Evolutionary conservation across 78 protist genomes (phyloP), one percentile per base, ranked within the genome.

Genomic region (Dictyostelium firmibasis): DNA sequence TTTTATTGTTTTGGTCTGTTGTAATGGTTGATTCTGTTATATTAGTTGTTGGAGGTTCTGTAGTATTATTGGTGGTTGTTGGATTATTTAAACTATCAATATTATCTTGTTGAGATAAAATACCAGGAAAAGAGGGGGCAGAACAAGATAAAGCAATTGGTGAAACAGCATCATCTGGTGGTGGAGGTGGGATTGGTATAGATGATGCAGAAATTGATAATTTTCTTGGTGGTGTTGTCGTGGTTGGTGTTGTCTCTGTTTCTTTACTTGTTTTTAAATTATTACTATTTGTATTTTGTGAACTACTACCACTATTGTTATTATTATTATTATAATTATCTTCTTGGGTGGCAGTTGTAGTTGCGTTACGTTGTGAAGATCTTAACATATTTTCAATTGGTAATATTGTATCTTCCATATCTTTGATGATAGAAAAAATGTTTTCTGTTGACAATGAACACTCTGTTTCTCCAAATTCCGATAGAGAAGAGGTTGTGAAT

Each of bases 201-300:
- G 94, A 81, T 50, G 94, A 81, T 10, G 86, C 88, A n/a, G 94
- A 89, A 25, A 89, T 89, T 2, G 94, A 89, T 67, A 89, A 79
- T 70, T 89, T 89, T 67, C 94, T 86, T 50, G 77, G 76, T 25
- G 85, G 85, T 77, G 70, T 67, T 47, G 72, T 69, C 50, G 50
- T 72, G n/a, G 67, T 70, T 84, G 60, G 36, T 53, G 50, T 78
- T 75, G 29, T 35, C 43, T 78, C 33, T 27, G 27, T 67, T 27
- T 67, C 75, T 5, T 67, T 67, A 27, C 75, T 67, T 27, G n/a
- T 25, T 16, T 78, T 43, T 78, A 27, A 47, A n/a, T 31, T 50
- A 27, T 81, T 43, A 50, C 29, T 67, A 67, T 67, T 67, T 20
- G 23, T 64, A 64, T 27, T 25, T 3, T 13, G 5, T 9, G 64